A percentile compares a stretch with the other conserved stretches of the same genome.
Evolutionary conservation across 129 eudicot genomes (phyloP).

Genomic region (Glebionis coronaria): DNA sequence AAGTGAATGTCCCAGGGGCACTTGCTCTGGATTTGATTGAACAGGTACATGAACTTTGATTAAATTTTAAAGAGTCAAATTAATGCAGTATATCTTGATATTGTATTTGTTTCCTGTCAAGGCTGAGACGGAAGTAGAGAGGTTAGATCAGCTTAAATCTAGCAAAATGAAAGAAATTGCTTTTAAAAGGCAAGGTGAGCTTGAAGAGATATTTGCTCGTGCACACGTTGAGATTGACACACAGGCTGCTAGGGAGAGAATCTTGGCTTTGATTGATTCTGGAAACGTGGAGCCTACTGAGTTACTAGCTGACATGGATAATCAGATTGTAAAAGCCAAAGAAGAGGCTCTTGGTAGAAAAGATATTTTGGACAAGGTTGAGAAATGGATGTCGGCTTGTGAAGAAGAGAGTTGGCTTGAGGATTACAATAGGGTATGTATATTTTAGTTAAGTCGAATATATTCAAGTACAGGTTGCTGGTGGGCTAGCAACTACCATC

Average conservation of each 20-base stretch:
- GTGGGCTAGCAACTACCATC: background rate
- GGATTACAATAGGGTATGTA: constrained; percentile 69
- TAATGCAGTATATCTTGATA: background rate
- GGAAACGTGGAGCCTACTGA: constrained; percentile 50
- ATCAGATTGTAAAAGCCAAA: constrained; percentile 67
- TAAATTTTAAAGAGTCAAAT: background rate
- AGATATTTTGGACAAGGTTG: constrained; percentile 82
- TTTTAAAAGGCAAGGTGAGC: constrained; percentile 66
- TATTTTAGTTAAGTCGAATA: background rate
- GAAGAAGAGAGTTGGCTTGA: constrained; percentile 90
- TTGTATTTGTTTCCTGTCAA: constrained; percentile 4
- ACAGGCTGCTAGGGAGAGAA: constrained; percentile 53
- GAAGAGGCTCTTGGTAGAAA: constrained; percentile 77
- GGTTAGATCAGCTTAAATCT: constrained; percentile 54
- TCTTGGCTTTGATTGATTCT: constrained; percentile 57
- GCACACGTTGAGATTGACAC: constrained; percentile 70
- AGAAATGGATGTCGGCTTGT: constrained; percentile 78
- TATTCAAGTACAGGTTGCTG: background rate
- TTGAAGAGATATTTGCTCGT: constrained; percentile 66
- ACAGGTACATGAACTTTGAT: constrained; percentile 39
- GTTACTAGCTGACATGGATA: constrained; percentile 76
- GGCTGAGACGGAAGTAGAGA: constrained; percentile 72
- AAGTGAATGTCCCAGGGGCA: constrained; percentile 53
- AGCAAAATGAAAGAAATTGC: constrained; percentile 80
- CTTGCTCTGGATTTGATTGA: constrained; percentile 65